Evolutionary conservation across 2,329 filamentous ascomycete genomes (phyloP).

Genomic region (Colletotrichum sp.): DNA sequence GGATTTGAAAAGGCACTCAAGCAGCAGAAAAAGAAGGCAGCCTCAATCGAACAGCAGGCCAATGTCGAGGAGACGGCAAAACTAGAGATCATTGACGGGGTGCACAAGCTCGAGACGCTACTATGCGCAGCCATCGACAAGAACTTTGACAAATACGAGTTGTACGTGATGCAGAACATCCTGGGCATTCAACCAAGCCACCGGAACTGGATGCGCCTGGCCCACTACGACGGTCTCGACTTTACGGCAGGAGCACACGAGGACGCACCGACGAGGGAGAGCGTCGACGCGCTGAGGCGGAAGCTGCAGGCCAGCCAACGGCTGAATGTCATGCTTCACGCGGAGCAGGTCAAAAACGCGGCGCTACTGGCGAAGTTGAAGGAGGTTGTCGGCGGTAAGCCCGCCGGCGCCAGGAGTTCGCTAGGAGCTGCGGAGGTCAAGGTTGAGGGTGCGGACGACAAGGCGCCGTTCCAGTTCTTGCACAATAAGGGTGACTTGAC

Average conservation of each 20-base stretch:
- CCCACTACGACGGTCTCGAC: constrained; percentile 79
- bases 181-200: constrained; percentile 72
- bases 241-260: constrained; percentile 33
- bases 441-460: constrained; percentile 24
- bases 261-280: constrained; percentile 60
- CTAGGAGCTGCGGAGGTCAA: constrained; percentile 21
- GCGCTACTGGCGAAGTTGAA: constrained; percentile 70
- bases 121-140: constrained; percentile 82
- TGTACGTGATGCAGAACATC: constrained; percentile 89
- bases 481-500: constrained; percentile 56
- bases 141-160: constrained; percentile 85
- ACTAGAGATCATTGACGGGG: constrained; percentile 84
- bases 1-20: constrained; percentile 66
- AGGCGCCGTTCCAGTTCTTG: constrained; percentile 61
- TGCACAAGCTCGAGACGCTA: constrained; percentile 83
- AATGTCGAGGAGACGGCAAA: constrained; percentile 44
- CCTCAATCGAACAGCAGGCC: constrained; percentile 39
- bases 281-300: constrained; percentile 73
- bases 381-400: constrained; percentile 38
- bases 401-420: constrained; percentile 24
- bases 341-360: constrained; percentile 75
- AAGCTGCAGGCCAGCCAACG: constrained; percentile 81
- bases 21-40: constrained; percentile 31
- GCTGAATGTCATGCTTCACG: constrained; percentile 71
- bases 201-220: constrained; percentile 78